Evolutionary conservation across 352 stramenopile genomes (phyloP), one percentile per base, ranked within the genome.

Genomic region (Halophytophthora batemanensis): DNA sequence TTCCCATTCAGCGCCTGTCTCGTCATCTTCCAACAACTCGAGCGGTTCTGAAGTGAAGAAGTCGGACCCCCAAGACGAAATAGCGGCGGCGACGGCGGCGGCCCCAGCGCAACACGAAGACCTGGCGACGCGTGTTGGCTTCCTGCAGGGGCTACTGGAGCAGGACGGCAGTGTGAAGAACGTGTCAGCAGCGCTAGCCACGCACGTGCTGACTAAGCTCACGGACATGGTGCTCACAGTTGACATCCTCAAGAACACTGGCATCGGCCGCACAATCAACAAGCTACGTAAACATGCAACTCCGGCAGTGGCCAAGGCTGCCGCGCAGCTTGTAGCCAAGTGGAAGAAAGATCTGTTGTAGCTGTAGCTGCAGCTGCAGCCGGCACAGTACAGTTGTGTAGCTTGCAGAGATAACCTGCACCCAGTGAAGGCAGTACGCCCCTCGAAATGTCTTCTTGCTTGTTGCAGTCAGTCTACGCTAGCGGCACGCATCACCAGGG

Each of bases 301-400:
- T 23, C 57, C 82, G 5, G 56, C 81, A 1, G 84, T 95, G 8
- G 75, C 82, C 15, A 87, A 82, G 45, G 59, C 57, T 8, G 82
- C 84, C 1, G 82, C 78, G 22, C 65, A 78, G 50, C 67, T 95
- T 18, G 81, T 93, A 14, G 74, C 80, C 48, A 85, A 90, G 64
- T 95, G 84, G 82, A 95, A 95, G 57, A 90, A 90, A 25, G 76
- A 88, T 40, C 56, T 91, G 69, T 65, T 91, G 55, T 91, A 75
- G 51, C n/a, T 38, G 25, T 38, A 38, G n/a, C 33, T 44, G 10
- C 8, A 44, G 38, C 12, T 17, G 14, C 10, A 15, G 6, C 10
- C 7, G 7, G 15, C 37, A 43, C 7, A 18, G 7, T 10, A 7
- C 8, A 7, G 15, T 18, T 23, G 14, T 42, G 36, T 18, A 50